Percentiles rank a stretch among this genome's conserved stretches.
Evolutionary conservation across 768 basidiomycete species (phyloP).

Genomic region (Suillus variegatus): DNA sequence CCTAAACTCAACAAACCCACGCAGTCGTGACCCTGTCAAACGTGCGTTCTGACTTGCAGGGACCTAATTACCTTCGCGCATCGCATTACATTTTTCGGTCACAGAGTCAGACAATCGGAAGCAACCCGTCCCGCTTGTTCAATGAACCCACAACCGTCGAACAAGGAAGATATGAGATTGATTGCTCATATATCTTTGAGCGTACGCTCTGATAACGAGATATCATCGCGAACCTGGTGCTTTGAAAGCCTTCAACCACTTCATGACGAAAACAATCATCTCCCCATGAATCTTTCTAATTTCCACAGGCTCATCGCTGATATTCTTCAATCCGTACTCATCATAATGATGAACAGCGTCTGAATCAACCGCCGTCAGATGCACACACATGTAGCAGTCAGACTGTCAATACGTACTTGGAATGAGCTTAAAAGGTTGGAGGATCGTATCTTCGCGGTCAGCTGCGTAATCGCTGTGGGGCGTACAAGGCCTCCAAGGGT

Average conservation of each 20-base stretch:
- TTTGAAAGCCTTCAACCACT: conserved; percentile 63
- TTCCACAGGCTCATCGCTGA: conserved; percentile 66
- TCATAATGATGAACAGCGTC: conserved; percentile 72
- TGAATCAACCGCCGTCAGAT: conserved; percentile 26
- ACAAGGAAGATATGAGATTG: not conserved
- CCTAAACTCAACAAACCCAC: not conserved
- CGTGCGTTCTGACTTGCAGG: not conserved
- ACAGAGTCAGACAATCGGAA: not conserved
- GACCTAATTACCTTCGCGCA: not conserved
- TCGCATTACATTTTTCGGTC: not conserved
- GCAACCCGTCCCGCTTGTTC: not conserved
- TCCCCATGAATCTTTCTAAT: conserved; percentile 82
- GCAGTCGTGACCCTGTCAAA: not conserved
- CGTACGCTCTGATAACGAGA: not conserved
- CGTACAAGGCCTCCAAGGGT: conserved; percentile 89
- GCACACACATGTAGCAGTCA: not conserved
- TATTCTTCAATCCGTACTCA: conserved; percentile 70
- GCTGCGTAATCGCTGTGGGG: conserved; percentile 77
- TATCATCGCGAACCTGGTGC: not conserved
- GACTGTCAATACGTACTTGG: conserved; percentile 52
- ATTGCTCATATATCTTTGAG: not conserved
- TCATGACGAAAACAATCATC: conserved; percentile 75
- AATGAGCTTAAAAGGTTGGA: conserved; percentile 85
- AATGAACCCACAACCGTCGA: not conserved
- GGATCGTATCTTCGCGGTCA: conserved; percentile 67